These are phyloP conservation scores for Rhamnella rubrinervis DNA, from an alignment of 331 rosid genomes.

Conservation along the genomic window DNA sequence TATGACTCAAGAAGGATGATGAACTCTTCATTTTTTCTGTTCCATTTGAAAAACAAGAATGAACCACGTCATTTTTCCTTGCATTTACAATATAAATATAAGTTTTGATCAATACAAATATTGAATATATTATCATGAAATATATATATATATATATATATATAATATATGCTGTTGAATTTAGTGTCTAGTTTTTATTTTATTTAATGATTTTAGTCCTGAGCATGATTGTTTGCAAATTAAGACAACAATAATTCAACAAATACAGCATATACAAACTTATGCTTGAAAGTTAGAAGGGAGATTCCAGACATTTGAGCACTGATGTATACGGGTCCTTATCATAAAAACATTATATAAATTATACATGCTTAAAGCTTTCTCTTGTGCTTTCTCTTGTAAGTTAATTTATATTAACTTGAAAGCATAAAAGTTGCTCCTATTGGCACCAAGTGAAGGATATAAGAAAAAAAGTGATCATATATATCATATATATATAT, in stretches of 20 bases:
- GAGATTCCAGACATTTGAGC: background rate
- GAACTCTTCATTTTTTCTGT: background rate
- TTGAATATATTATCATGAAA: slow-evolving; percentile 4
- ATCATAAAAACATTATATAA: no score
- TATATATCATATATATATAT: no score
- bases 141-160: background rate
- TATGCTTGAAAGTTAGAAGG: background rate
- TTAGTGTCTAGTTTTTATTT: background rate
- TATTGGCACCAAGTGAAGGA: no score
- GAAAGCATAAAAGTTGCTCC: no score
- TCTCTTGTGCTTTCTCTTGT: no score
- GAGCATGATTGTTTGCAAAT: background rate
- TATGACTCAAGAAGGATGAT: background rate
- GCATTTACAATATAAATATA: background rate
- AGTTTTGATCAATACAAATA: background rate
- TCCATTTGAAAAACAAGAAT: background rate
- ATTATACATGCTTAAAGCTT: no score
- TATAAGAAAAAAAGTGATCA: no score
- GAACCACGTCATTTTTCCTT: slow-evolving; percentile 1
- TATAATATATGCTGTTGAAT: background rate
- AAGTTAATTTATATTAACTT: no score
- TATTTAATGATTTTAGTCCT: background rate
- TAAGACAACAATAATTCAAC: background rate
- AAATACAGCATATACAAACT: background rate
- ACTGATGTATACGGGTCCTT: background rate